These are phyloP conservation scores for Yamadazyma sp. DNA, from an alignment of 1,139 yeast species.

Conservation along the genomic window DNA sequence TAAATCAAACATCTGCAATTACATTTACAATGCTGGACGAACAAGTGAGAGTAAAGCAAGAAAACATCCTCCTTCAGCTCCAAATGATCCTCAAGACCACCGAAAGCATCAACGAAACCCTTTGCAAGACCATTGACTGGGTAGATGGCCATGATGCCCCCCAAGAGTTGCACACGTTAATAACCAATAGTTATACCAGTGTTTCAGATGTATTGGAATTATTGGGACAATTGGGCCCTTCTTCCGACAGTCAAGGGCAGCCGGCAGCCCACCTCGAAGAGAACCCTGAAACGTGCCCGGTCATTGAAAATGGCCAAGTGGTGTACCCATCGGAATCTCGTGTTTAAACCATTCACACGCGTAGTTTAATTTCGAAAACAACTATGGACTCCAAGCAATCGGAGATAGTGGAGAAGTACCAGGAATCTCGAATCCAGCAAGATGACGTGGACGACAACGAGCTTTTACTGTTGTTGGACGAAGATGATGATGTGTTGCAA, in stretches of 20 bases:
- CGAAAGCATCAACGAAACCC: conserved; percentile 28
- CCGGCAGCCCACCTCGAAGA: background rate
- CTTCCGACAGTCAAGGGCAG: background rate
- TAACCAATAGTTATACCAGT: conserved; percentile 9
- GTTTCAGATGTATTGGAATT: conserved; percentile 9
- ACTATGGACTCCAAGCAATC: conserved; percentile 32
- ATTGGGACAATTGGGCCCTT: conserved; percentile 5
- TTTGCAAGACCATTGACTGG: conserved; percentile 25
- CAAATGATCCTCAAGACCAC: conserved; percentile 33
- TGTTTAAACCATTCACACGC: conserved; percentile 2
- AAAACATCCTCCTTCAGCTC: conserved; percentile 29
- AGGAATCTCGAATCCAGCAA: conserved; percentile 30
- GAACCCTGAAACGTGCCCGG: background rate
- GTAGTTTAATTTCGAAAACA: conserved; percentile 7
- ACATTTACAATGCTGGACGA: background rate
- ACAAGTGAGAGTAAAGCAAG: conserved; percentile 17
- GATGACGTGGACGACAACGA: conserved; percentile 33
- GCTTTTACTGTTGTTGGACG: conserved; percentile 38
- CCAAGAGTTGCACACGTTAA: conserved; percentile 10
- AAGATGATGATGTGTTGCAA: conserved; percentile 28
- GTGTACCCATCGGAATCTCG: background rate
- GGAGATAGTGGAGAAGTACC: conserved; percentile 40
- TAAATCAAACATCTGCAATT: background rate
- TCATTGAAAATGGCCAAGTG: background rate
- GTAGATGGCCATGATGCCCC: conserved; percentile 11